A percentile compares a stretch with the other conserved stretches of the same genome.
phyloP scores from a whole-genome alignment of 2,329 filamentous ascomycete species.

The Penicillium sp. region DNA sequence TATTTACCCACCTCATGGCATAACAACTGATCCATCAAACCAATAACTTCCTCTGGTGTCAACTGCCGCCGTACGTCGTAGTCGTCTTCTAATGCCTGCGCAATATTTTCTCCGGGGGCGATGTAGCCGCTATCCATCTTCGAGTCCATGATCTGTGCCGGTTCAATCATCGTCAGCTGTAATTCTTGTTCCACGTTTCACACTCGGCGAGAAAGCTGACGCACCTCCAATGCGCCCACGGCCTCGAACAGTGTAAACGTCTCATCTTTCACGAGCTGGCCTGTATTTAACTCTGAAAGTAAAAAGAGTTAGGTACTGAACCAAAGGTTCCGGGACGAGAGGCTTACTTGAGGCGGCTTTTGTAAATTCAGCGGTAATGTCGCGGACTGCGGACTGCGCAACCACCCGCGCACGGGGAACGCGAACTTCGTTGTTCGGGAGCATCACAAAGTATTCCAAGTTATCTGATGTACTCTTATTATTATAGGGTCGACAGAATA shows the following conservation, averaged over 20 bases:
- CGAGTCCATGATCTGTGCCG: constrained; percentile 84
- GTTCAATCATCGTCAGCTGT: constrained; percentile 17
- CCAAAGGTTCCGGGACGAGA: neutral
- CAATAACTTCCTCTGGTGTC: constrained; percentile 76
- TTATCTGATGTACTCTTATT: constrained; percentile 27
- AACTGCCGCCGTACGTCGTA: constrained; percentile 71
- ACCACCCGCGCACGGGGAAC: constrained; percentile 32
- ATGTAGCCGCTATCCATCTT: constrained; percentile 98
- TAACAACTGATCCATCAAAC: constrained; percentile 90
- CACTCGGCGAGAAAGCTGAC: constrained; percentile 19
- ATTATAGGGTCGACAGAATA: constrained; percentile 8
- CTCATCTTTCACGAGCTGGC: constrained; percentile 89
- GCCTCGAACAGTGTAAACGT: constrained; percentile 92
- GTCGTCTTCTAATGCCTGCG: constrained; percentile 69
- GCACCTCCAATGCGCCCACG: constrained; percentile 69
- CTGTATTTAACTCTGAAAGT: constrained; percentile 66
- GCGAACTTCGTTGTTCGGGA: constrained; percentile 36
- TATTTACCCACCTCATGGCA: constrained; percentile 70
- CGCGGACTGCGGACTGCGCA: constrained; percentile 43
- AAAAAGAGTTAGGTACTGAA: constrained; percentile 5
- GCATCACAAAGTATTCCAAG: constrained; percentile 27
- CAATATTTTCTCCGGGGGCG: constrained; percentile 62
- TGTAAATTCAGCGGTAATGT: constrained; percentile 58
- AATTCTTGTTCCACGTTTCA: constrained; percentile 5
- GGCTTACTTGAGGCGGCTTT: constrained; percentile 51